These are phyloP conservation scores for Diaporthe ilicicola DNA, from an alignment of 2,329 filamentous ascomycete genomes.

Conservation along the genomic window DNA sequence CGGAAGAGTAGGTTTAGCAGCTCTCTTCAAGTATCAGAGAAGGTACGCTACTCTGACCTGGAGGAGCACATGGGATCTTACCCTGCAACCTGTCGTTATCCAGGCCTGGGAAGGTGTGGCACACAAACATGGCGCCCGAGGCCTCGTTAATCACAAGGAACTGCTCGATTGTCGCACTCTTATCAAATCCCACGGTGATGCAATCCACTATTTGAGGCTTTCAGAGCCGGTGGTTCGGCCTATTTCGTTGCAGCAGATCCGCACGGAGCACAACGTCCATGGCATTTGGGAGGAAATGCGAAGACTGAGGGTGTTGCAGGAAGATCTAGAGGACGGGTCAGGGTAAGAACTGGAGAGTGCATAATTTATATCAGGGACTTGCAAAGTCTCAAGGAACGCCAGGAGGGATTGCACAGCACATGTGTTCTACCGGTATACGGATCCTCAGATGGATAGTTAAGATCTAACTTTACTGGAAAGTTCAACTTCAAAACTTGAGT, in stretches of 20 bases:
- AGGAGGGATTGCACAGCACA: too few relatives aligned
- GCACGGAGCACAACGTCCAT: constrained; percentile 38
- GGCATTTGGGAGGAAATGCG: background rate
- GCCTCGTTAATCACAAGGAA: constrained; percentile 37
- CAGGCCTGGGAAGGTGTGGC: constrained; percentile 42
- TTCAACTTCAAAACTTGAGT: too few relatives aligned
- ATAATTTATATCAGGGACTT: too few relatives aligned
- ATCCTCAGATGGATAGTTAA: too few relatives aligned
- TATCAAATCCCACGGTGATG: constrained; percentile 44
- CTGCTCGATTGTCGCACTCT: constrained; percentile 35
- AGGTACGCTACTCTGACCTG: constrained; percentile 38
- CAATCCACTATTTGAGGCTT: constrained; percentile 41
- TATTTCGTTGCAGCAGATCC: constrained; percentile 46
- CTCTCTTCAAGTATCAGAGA: constrained; percentile 43
- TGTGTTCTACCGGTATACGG: too few relatives aligned
- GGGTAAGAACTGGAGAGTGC: too few relatives aligned
- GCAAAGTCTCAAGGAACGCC: too few relatives aligned
- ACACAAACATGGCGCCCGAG: constrained; percentile 35
- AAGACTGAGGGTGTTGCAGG: background rate
- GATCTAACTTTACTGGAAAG: too few relatives aligned
- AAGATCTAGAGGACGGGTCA: too few relatives aligned
- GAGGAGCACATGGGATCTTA: constrained; percentile 42
- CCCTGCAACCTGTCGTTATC: constrained; percentile 36
- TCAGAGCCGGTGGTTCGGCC: constrained; percentile 42
- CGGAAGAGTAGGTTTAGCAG: constrained; percentile 42